Percentiles rank a stretch among this genome's conserved stretches.
Evolutionary conservation across 371 early-diverging fungal genomes (phyloP).

Genomic region (Amoeboaphelidium protococcarum): DNA sequence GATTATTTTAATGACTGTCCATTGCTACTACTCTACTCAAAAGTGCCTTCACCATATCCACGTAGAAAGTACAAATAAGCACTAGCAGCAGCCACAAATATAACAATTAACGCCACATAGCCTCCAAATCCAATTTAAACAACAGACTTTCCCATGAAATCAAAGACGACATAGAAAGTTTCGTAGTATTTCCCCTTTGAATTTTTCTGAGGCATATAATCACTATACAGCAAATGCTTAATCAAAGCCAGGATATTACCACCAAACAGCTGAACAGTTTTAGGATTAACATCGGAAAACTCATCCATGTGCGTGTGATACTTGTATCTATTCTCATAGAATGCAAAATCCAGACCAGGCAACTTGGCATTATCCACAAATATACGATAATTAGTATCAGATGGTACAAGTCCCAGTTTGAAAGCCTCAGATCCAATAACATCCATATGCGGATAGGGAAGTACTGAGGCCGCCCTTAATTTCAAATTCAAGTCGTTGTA

Average conservation of each 20-base stretch:
- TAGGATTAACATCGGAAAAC: neutral
- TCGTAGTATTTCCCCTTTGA: neutral
- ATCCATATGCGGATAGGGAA: slow-evolving; percentile 18
- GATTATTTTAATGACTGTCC: neutral
- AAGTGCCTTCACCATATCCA: neutral
- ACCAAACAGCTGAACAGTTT: neutral
- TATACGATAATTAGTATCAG: neutral
- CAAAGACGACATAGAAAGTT: neutral
- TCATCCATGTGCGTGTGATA: neutral
- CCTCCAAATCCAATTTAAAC: neutral
- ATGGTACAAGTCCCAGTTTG: slow-evolving; percentile 19
- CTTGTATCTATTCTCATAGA: neutral
- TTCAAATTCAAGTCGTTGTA: slow-evolving; percentile 24
- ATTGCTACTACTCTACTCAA: neutral
- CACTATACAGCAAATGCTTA: neutral
- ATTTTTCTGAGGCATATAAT: neutral
- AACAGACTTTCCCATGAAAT: neutral
- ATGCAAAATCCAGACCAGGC: neutral
- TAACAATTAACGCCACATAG: neutral
- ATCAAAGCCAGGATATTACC: neutral
- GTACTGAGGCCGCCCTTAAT: slow-evolving; percentile 11
- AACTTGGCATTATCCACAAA: neutral
- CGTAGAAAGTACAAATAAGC: neutral
- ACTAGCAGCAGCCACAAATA: neutral
- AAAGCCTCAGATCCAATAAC: slow-evolving; percentile 40